Conservation (phyloP, 768 basidiomycete genomes). For the Leccinum uliginosum region DNA sequence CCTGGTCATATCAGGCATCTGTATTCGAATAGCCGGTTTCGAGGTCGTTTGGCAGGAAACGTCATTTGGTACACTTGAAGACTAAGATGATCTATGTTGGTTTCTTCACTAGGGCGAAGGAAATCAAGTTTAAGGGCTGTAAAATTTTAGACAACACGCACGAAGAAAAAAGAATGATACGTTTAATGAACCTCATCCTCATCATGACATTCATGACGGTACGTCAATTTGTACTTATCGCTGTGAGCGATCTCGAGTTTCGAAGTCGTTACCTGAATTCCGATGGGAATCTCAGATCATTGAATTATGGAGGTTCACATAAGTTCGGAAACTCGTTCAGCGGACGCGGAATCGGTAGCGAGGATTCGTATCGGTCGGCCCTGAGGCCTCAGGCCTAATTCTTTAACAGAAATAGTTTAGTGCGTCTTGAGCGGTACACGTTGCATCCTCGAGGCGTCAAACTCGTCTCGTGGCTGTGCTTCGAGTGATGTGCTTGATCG, state of each 20-base stretch:
- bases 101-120: constrained; percentile 43
- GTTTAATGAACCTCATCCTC: background rate
- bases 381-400: background rate
- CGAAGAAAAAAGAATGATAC: background rate
- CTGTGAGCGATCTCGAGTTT: background rate
- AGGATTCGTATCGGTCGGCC: background rate
- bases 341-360: background rate
- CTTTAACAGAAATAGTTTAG: background rate
- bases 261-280: background rate
- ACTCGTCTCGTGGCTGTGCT: constrained; percentile 16
- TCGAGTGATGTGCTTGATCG: background rate
- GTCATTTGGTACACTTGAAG: constrained; percentile 44
- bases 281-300: background rate
- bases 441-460: constrained; percentile 23
- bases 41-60: constrained; percentile 38
- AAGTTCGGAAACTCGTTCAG: background rate
- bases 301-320: background rate
- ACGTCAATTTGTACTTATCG: background rate
- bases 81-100: constrained; percentile 39
- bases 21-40: constrained; percentile 37
- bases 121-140: constrained; percentile 48
- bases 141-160: constrained; percentile 19
- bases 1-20: constrained; percentile 24
- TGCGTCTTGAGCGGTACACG: constrained; percentile 6
- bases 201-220: background rate